Evolutionary conservation across 2,329 filamentous ascomycete genomes (phyloP).

Genomic region (Triangularia verruculosa): DNA sequence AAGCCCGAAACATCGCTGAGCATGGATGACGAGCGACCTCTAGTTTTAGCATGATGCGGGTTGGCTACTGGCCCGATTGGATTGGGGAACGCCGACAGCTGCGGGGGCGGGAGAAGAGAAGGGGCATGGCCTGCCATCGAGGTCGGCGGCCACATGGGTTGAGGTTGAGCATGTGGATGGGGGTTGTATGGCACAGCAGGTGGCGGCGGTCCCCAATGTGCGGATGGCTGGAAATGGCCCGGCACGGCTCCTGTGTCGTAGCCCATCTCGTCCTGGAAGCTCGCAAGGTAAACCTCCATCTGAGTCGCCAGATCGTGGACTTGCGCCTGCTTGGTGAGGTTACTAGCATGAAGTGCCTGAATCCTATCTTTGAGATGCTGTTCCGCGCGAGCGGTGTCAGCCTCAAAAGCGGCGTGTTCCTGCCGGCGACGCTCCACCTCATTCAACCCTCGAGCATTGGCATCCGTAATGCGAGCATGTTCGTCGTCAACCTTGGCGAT

Average conservation of each 20-base stretch:
- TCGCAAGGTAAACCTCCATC: conserved; percentile 42
- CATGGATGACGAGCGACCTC: conserved; percentile 64
- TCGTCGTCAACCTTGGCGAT: conserved; percentile 72
- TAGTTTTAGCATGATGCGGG: conserved; percentile 36
- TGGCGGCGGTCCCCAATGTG: conserved; percentile 22
- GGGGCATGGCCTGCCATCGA: conserved; percentile 33
- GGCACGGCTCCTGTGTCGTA: conserved; percentile 33
- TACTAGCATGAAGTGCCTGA: conserved; percentile 35
- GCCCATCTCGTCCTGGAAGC: conserved; percentile 40
- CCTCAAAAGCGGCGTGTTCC: conserved; percentile 46
- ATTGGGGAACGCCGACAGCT: conserved; percentile 20
- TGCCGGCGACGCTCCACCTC: conserved; percentile 60
- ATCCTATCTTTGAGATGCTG: conserved; percentile 42
- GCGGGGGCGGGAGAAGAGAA: conserved; percentile 26
- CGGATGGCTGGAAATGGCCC: conserved; percentile 20
- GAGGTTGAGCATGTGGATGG: conserved; percentile 15
- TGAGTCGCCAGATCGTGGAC: conserved; percentile 36
- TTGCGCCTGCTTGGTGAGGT: conserved; percentile 41
- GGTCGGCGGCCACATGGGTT: conserved; percentile 37
- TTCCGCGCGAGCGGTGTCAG: conserved; percentile 46
- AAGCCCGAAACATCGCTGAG: conserved; percentile 65
- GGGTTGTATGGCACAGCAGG: conserved; percentile 37
- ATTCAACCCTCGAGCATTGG: conserved; percentile 62
- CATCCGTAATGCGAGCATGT: conserved; percentile 66
- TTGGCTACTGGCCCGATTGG: conserved; percentile 16